phyloP scores from a whole-genome alignment of 2,329 filamentous ascomycete genomes.

The Aspergillus sclerotialis region DNA sequence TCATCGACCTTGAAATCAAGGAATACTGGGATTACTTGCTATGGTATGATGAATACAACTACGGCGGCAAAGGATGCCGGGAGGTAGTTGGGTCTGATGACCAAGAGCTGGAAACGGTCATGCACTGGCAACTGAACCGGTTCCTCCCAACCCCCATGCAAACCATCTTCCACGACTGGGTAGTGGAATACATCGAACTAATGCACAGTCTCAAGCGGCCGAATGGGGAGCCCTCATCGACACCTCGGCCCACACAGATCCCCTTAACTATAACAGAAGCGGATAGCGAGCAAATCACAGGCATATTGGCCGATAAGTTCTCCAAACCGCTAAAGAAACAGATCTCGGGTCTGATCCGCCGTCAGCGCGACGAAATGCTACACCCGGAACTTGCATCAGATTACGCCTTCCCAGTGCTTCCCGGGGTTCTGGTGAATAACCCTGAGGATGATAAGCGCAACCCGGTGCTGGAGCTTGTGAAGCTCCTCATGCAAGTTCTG shows the following conservation, averaged over 20 bases:
- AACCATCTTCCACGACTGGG: constrained; percentile 81
- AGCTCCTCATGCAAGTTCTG: constrained; percentile 85
- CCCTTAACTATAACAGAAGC: constrained; percentile 54
- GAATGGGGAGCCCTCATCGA: constrained; percentile 54
- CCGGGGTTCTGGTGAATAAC: constrained; percentile 38
- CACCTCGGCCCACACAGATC: constrained; percentile 54
- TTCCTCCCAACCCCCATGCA: constrained; percentile 79
- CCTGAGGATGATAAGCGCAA: constrained; percentile 56
- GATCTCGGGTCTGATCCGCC: constrained; percentile 70
- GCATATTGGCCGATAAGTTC: constrained; percentile 72
- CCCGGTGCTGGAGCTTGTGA: constrained; percentile 83
- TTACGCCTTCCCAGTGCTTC: constrained; percentile 76
- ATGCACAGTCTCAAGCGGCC: constrained; percentile 85
- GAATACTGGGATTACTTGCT: constrained; percentile 99
- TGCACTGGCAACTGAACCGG: constrained; percentile 96
- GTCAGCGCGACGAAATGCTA: constrained; percentile 80
- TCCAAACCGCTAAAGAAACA: constrained; percentile 88
- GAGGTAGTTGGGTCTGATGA: constrained; percentile 70
- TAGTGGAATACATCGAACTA: constrained; percentile 87
- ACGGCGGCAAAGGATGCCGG: constrained; percentile 85
- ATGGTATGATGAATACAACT: constrained; percentile 99
- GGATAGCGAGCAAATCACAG: constrained; percentile 52
- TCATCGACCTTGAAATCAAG: constrained; percentile 92
- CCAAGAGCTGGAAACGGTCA: constrained; percentile 80
- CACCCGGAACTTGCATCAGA: constrained; percentile 83